Conservation (phyloP, 192 early-diverging fungal genomes). For the Podila minutissima region DNA sequence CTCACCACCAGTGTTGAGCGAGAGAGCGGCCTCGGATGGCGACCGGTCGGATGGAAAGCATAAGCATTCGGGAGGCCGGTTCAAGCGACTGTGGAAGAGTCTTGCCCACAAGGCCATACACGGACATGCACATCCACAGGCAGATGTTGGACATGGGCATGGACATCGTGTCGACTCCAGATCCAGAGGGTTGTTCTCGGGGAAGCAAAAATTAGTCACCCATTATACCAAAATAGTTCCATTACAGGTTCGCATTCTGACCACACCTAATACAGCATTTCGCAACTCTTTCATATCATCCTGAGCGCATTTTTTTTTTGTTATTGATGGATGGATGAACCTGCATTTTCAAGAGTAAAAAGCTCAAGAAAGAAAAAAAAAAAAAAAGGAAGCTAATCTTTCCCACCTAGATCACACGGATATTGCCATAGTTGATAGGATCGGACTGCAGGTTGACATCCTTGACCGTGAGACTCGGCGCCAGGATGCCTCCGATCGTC, state of each 20-base stretch:
- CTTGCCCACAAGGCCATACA: constrained; percentile 12
- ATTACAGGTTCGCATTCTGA: too few relatives aligned
- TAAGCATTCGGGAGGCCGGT: constrained; percentile 1
- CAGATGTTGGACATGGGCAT: neutral
- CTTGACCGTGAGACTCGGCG: neutral
- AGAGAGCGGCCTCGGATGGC: too few relatives aligned
- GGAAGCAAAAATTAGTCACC: too few relatives aligned
- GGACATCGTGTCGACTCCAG: neutral
- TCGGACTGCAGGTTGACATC: constrained; percentile 6
- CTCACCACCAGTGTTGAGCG: neutral
- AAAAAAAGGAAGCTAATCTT: neutral
- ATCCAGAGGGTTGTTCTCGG: neutral
- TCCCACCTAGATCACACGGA: neutral
- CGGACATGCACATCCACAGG: neutral
- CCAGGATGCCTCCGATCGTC: constrained; percentile 14
- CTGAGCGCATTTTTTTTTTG: too few relatives aligned
- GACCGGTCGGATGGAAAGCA: too few relatives aligned
- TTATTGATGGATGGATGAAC: too few relatives aligned
- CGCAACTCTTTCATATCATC: too few relatives aligned
- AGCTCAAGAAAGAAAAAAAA: neutral
- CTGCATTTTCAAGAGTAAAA: neutral
- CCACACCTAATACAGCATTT: too few relatives aligned
- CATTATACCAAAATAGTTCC: too few relatives aligned
- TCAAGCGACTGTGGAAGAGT: constrained; percentile 28
- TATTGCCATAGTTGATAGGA: constrained; percentile 27